Evolutionary conservation across 2,329 filamentous ascomycete genomes (phyloP), one percentile per base, ranked within the genome.

Genomic region (Raffaelea deltoideospora): DNA sequence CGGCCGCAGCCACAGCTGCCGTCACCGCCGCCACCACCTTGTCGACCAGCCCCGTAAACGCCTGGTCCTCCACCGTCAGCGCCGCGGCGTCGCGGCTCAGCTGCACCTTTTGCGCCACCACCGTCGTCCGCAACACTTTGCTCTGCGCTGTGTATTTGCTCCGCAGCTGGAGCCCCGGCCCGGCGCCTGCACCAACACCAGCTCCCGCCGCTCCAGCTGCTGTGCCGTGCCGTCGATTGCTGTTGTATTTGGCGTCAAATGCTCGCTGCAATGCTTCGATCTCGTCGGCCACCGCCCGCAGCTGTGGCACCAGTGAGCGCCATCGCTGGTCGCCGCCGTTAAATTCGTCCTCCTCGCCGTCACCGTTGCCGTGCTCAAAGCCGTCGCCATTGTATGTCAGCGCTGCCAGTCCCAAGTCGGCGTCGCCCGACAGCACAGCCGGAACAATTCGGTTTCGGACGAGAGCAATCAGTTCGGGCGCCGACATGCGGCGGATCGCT

Each of bases 21-120:
- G 63, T 56, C 5, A 83, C 52, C 4, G 64, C 47, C 14, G 65
- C 58, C 10, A 67, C 61, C 18, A 79, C 58, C 1, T 54, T 52
- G 44, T 79, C 71, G 5, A 87, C 64, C 10, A 83, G 56, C 19
- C 63, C 58, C 14, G 81, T 84, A 50, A 84, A 84, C 5, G 69
- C 66, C 44, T 71, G 73, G 56, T 88, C 83, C 45, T 79, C 66
- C 31, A 76, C 67, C 0, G 79, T 81, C 21, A 88, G 64, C 4
- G 70, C 64, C 1, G 80, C 75, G 45, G 77, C 76, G 51, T 86
- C 77, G 43, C 75, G 79, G 56, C 79, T 84, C 29, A 90, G 64
- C 49, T 86, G 77, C 15, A 90, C 81, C 51, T 82, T 81, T 50
- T 88, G 81, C 14, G 81, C 81, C 35, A 88, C 74, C 23, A 88